A percentile compares a stretch with the other conserved stretches of the same genome.
Conservation (phyloP, 352 stramenopile genomes). For the Achlya hypogyna region DNA sequence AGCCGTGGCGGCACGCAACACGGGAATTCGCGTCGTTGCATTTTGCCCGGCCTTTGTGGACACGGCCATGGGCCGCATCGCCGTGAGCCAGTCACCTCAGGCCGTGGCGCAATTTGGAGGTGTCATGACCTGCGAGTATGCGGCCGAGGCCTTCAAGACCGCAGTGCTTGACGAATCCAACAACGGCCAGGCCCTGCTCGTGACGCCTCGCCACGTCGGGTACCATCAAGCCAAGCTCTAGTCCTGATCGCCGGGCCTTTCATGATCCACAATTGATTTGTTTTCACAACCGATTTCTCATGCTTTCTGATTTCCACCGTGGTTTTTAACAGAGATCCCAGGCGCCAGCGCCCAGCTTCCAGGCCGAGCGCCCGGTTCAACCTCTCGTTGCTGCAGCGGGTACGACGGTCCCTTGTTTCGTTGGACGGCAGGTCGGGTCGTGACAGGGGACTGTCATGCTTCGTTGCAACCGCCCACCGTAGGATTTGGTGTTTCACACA, state of each 20-base stretch:
- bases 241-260: no score
- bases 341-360: no score
- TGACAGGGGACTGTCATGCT: no score
- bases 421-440: no score
- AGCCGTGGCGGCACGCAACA: constrained; percentile 46
- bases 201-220: background rate
- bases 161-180: background rate
- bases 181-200: background rate
- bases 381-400: no score
- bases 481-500: background rate
- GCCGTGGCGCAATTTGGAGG: background rate
- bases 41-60: constrained; percentile 58
- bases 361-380: no score
- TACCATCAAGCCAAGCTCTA: background rate
- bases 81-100: background rate
- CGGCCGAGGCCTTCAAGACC: background rate
- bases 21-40: constrained; percentile 60
- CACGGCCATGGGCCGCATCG: constrained; percentile 47
- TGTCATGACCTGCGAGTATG: background rate
- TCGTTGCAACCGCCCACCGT: no score
- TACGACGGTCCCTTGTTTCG: no score
- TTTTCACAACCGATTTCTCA: background rate
- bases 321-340: no score
- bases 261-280: background rate
- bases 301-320: no score